phyloP scores from a whole-genome alignment of 352 stramenopile genomes.

The Stramenopiles sp. region DNA sequence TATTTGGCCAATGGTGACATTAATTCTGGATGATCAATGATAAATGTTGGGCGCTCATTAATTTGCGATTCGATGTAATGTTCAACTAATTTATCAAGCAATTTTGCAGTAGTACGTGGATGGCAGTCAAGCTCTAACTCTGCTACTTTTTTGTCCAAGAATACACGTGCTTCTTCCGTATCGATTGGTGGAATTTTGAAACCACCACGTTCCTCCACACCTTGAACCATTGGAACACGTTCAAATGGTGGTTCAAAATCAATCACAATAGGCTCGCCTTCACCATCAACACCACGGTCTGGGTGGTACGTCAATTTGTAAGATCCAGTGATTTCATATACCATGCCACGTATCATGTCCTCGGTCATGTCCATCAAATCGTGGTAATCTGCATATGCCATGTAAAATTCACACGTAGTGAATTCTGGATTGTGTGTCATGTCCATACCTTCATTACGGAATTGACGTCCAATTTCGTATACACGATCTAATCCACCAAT shows the following conservation, averaged over 20 bases:
- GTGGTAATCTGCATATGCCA: slow-evolving; percentile 96
- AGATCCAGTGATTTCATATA: slow-evolving; percentile 83
- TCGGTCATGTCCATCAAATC: slow-evolving; percentile 93
- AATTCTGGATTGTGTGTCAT: slow-evolving; percentile 98
- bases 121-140: slow-evolving; percentile 46
- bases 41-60: slow-evolving; percentile 85
- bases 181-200: slow-evolving; percentile 28
- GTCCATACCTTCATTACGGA: slow-evolving; percentile 96
- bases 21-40: slow-evolving; percentile 89
- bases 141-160: slow-evolving; percentile 40
- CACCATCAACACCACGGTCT: slow-evolving; percentile 55
- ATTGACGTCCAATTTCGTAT: slow-evolving; percentile 94
- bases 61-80: slow-evolving; percentile 80
- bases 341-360: slow-evolving; percentile 85
- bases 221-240: slow-evolving; percentile 82
- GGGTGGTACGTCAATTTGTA: slow-evolving; percentile 84
- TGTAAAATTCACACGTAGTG: slow-evolving; percentile 97
- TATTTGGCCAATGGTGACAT: slow-evolving; percentile 94
- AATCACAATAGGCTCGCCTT: slow-evolving; percentile 63
- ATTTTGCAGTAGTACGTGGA: slow-evolving; percentile 75
- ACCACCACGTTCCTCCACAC: slow-evolving; percentile 68
- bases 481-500: slow-evolving; percentile 93
- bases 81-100: slow-evolving; percentile 89
- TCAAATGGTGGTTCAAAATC: slow-evolving; percentile 96
- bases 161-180: slow-evolving; percentile 30